Evolutionary conservation across 2,329 filamentous ascomycete species (phyloP).

Genomic region (Monilinia fructigena): DNA sequence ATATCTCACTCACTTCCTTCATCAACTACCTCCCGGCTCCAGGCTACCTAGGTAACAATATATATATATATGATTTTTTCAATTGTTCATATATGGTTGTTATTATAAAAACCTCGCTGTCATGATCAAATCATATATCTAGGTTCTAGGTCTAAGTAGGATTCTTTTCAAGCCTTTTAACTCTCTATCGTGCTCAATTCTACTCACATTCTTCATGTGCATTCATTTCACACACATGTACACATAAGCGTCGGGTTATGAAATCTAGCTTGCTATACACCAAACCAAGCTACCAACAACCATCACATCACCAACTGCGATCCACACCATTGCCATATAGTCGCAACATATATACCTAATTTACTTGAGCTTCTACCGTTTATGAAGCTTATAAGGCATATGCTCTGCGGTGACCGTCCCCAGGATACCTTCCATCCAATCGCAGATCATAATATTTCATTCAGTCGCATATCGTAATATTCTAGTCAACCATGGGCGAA

Average conservation of each 20-base stretch:
- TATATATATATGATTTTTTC: no score
- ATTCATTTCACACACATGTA: no score
- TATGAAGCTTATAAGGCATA: background rate
- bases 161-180: no score
- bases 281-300: background rate
- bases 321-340: background rate
- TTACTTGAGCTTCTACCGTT: background rate
- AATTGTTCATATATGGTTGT: no score
- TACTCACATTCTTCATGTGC: no score
- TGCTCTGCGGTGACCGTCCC: background rate
- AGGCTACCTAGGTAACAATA: no score
- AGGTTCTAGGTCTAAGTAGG: no score
- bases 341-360: background rate
- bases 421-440: background rate
- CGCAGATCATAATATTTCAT: background rate
- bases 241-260: background rate
- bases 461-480: background rate
- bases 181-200: no score
- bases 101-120: no score
- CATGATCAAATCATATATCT: no score
- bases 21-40: no score
- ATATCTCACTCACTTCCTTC: no score
- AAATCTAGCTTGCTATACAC: background rate
- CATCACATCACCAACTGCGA: background rate
- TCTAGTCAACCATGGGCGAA: slow-evolving; percentile 11